phyloP scores from a whole-genome alignment of 805 yeast genomes.

The Sugiyamaella americana region DNA sequence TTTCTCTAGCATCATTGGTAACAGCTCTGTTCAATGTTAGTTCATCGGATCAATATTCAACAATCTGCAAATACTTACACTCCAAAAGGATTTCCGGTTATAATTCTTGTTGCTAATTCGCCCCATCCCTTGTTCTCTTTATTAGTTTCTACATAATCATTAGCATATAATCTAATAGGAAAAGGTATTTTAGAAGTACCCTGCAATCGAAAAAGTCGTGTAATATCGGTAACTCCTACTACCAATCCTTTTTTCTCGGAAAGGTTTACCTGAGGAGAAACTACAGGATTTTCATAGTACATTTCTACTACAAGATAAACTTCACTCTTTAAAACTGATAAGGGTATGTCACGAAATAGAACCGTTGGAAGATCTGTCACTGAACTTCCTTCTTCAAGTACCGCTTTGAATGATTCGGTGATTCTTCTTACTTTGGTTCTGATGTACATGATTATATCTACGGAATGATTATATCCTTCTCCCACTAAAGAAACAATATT shows the following conservation, averaged over 20 bases:
- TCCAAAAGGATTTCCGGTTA: slow-evolving; percentile 44
- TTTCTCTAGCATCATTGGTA: not conserved
- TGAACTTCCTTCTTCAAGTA: slow-evolving; percentile 52
- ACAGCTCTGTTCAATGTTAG: not conserved
- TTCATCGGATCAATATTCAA: too few relatives aligned
- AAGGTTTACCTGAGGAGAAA: slow-evolving; percentile 18
- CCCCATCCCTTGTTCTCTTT: slow-evolving; percentile 79
- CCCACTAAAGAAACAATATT: not conserved
- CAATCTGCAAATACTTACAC: slow-evolving; percentile 6
- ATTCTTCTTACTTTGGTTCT: slow-evolving; percentile 57
- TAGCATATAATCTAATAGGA: slow-evolving; percentile 63
- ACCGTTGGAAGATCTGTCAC: slow-evolving; percentile 73
- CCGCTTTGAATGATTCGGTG: slow-evolving; percentile 74
- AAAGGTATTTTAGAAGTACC: slow-evolving; percentile 63
- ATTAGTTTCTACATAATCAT: slow-evolving; percentile 46
- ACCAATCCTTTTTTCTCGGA: slow-evolving; percentile 56
- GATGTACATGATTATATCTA: slow-evolving; percentile 50
- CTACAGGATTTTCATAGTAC: slow-evolving; percentile 58
- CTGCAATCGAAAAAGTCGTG: slow-evolving; percentile 43
- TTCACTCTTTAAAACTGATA: slow-evolving; percentile 50
- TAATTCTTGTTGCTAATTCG: slow-evolving; percentile 69
- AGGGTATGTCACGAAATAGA: slow-evolving; percentile 68
- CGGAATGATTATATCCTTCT: slow-evolving; percentile 31
- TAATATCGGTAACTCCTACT: slow-evolving; percentile 81
- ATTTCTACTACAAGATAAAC: slow-evolving; percentile 71